Conservation (phyloP, 148 eudicot genomes). For the Agrostemma githago region DNA sequence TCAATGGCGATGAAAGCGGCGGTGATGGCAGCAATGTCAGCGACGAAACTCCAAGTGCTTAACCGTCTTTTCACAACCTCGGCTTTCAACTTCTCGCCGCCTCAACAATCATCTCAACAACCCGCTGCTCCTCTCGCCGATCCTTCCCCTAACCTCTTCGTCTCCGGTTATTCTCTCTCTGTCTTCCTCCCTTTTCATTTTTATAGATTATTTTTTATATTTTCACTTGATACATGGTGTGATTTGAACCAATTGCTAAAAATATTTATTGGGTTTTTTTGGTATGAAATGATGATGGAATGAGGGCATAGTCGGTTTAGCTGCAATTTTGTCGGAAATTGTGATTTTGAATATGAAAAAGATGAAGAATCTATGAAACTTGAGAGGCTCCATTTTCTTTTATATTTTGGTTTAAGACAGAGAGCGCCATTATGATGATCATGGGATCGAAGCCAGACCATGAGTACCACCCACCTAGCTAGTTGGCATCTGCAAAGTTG, state of each 20-base stretch:
- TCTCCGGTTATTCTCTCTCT: slow-evolving; percentile 22
- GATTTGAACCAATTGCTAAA: not conserved
- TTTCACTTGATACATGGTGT: not conserved
- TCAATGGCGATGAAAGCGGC: slow-evolving; percentile 32
- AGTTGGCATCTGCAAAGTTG: too few species aligned
- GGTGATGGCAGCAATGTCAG: slow-evolving; percentile 18
- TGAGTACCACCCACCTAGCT: too few species aligned
- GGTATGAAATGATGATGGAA: not conserved
- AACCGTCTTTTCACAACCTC: slow-evolving; percentile 32
- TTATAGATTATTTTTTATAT: too few species aligned
- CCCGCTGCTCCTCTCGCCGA: slow-evolving; percentile 24
- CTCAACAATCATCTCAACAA: slow-evolving; percentile 12
- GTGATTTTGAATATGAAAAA: too few species aligned
- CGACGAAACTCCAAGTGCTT: slow-evolving; percentile 20
- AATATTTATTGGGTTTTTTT: not conserved
- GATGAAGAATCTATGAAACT: too few species aligned
- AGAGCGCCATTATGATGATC: too few species aligned
- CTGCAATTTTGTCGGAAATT: not conserved
- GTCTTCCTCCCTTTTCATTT: not conserved
- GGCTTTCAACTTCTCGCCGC: slow-evolving; percentile 24
- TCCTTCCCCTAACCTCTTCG: slow-evolving; percentile 33
- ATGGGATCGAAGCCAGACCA: too few species aligned
- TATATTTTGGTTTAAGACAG: too few species aligned
- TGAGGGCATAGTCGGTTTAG: not conserved
- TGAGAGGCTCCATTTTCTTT: too few species aligned